Conservation (phyloP, 768 basidiomycete species). For the Suillus luteus region DNA sequence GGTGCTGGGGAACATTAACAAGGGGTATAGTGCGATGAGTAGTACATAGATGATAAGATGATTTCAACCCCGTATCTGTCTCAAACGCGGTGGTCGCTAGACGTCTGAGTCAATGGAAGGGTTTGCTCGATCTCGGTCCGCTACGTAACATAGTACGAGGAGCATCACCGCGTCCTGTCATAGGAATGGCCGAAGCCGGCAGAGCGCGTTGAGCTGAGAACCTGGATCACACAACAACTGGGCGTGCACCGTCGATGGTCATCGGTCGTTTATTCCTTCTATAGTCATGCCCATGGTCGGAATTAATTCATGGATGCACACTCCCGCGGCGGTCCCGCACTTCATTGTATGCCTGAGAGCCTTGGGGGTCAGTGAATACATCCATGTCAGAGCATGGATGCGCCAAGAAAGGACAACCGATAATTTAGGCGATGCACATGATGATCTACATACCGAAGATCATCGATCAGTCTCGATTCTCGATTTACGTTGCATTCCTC, state of each 20-base stretch:
- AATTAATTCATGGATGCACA: conserved; percentile 25
- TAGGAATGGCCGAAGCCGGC: conserved; percentile 25
- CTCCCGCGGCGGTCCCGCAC: conserved; percentile 13
- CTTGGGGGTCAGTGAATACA: not conserved
- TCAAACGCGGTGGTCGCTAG: conserved; percentile 62
- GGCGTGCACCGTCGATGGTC: not conserved
- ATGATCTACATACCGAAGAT: not conserved
- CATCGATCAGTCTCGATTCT: not conserved
- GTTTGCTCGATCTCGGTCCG: conserved; percentile 59
- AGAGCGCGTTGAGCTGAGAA: conserved; percentile 32
- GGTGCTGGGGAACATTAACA: not conserved
- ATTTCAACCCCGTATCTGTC: conserved; percentile 90
- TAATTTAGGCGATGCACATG: not conserved
- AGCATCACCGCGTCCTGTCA: conserved; percentile 23
- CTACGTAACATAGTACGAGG: conserved; percentile 15
- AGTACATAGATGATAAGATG: not conserved
- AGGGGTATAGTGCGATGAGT: not conserved
- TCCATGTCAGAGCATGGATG: not conserved
- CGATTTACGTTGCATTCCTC: not conserved
- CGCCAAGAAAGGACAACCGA: not conserved
- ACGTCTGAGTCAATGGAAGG: conserved; percentile 84
- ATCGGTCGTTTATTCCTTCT: not conserved
- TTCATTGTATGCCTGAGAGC: conserved; percentile 39
- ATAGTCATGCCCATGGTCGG: conserved; percentile 23
- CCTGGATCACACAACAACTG: conserved; percentile 11